A percentile compares a stretch with the other conserved stretches of the same genome.
phyloP scores from a whole-genome alignment of 257 asterid genomes.

The Cinchona pubescens region DNA sequence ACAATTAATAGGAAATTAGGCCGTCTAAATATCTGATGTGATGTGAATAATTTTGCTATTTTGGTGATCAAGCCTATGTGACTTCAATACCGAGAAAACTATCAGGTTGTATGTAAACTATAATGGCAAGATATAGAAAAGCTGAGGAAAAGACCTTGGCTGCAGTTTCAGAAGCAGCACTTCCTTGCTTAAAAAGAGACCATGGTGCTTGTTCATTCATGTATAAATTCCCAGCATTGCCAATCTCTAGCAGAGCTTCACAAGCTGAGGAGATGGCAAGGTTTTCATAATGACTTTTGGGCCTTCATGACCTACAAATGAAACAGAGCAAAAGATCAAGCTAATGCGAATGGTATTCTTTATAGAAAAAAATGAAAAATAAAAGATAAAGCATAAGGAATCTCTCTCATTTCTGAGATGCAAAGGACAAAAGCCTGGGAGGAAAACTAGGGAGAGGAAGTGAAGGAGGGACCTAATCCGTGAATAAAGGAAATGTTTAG shows the following conservation, averaged over 20 bases:
- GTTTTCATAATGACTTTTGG: conserved; percentile 59
- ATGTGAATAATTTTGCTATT: background rate
- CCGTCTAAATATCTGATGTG: background rate
- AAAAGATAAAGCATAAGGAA: background rate
- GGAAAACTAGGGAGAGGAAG: background rate
- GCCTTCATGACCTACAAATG: conserved; percentile 45
- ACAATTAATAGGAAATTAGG: background rate
- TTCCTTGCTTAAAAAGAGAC: conserved; percentile 92
- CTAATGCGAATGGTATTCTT: background rate
- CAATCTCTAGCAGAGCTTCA: conserved; percentile 81
- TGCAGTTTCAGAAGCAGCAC: conserved; percentile 69
- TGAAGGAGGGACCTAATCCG: background rate
- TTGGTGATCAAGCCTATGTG: background rate
- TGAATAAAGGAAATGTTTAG: background rate
- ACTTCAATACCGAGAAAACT: background rate
- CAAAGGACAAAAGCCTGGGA: background rate
- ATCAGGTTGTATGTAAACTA: background rate
- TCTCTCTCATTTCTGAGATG: conserved; percentile 9
- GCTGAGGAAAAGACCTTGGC: conserved; percentile 52
- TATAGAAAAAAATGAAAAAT: too few relatives aligned
- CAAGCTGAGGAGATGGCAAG: conserved; percentile 86
- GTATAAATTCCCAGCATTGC: conserved; percentile 75
- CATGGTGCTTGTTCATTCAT: conserved; percentile 83
- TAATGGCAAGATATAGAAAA: background rate
- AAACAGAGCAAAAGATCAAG: conserved; percentile 1